Evolutionary conservation across 1,284 basidiomycete species (phyloP).

Genomic region (Ceratorhiza oryzae-sativae): DNA sequence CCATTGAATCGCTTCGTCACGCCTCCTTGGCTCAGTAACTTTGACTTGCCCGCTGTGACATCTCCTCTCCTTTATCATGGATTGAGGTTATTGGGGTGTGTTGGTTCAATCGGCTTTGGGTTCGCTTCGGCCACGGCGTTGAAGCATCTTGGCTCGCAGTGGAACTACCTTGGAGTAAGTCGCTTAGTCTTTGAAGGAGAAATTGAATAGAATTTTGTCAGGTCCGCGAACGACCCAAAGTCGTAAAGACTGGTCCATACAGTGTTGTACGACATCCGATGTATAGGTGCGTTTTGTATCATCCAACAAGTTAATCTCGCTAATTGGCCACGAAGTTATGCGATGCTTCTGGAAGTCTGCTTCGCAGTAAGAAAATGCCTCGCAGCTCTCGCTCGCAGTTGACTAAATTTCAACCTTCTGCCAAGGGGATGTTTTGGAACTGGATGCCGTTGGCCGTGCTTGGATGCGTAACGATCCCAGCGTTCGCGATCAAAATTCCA

Average conservation of each 20-base stretch:
- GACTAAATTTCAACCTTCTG: neutral
- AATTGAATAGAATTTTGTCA: neutral
- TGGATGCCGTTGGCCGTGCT: conserved; percentile 13
- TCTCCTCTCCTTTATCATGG: neutral
- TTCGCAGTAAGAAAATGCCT: neutral
- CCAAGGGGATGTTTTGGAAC: conserved; percentile 34
- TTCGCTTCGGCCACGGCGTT: neutral
- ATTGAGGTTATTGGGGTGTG: conserved; percentile 7
- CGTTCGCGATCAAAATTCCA: conserved; percentile 29
- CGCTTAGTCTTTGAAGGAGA: neutral
- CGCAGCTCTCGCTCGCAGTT: too few species aligned
- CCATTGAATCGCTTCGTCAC: conserved; percentile 4
- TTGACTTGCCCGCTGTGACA: neutral
- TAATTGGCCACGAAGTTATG: neutral
- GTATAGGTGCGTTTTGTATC: neutral
- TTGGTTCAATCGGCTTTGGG: neutral
- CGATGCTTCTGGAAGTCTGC: conserved; percentile 6
- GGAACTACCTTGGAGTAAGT: conserved; percentile 22
- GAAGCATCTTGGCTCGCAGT: conserved; percentile 29
- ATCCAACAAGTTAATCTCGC: neutral
- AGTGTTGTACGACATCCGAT: conserved; percentile 17
- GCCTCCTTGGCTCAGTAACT: conserved; percentile 6
- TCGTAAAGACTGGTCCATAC: conserved; percentile 30
- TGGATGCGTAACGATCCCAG: neutral
- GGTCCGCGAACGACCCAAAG: conserved; percentile 31